Evolutionary conservation across 192 early-diverging fungal species (phyloP), one percentile per base, ranked within the genome.

Genomic region (Funneliformis mosseae): DNA sequence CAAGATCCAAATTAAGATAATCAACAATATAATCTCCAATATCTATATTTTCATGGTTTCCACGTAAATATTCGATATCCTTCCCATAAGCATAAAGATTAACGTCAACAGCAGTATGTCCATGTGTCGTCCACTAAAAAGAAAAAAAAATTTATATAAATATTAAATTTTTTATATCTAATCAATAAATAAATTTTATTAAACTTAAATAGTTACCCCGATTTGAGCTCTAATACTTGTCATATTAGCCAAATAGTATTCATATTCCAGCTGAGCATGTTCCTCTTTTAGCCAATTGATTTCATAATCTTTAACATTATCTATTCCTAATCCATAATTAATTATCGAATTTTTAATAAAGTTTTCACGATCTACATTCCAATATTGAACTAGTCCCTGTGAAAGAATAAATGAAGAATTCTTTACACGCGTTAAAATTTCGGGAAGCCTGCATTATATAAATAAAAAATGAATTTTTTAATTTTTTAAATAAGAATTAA

Each of bases 31-130:
- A 88, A 18, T 83, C 83, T 67, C 92, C 91, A 28, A 94, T 87
- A 4, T 92, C 86, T 1, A 89, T 92, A 77, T 94, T 94, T 46
- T 94, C 93, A 81, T 91, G 86, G 81, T 83, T 90, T 27, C 92
- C 92, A 12, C 82, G 82, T 61, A 94, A 71, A n/a, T 41, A 14
- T 50, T 81, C 80, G 21, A 82, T 85, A 5, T 80, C 80, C 11
- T 70, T 59, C 5, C 92, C 91, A 48, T 87, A 84, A 0, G 93
- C 92, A 81, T 92, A 94, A 12, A 94, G 79, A 28, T 91, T 98
- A 12, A 99, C 98, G 84, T 99, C 98, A 18, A 97, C 96, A 3
- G 92, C 96, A 66, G 94, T 94, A 81, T 99, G 98, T 8, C 96
- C 96, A 84, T 94, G 94, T 0, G 98, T 98, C 11, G 96, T 85